Evolutionary conservation across 192 early-diverging fungal genomes (phyloP).

Genomic region (Pilobolus umbonatus): DNA sequence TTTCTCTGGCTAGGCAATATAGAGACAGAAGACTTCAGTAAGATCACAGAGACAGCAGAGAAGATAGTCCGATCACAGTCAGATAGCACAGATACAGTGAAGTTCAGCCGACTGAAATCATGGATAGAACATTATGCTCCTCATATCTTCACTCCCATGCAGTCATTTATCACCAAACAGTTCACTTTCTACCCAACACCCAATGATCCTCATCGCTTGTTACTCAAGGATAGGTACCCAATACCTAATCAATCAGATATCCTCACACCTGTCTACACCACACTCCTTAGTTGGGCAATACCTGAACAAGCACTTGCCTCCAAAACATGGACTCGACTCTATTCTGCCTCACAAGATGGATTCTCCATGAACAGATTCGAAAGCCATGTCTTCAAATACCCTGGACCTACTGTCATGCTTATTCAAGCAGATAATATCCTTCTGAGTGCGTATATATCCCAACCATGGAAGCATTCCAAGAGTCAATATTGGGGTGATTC

Average conservation of each 20-base stretch:
- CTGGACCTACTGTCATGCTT: constrained; percentile 45
- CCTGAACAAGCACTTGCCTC: constrained; percentile 23
- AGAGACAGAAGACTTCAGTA: no score
- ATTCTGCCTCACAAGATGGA: constrained; percentile 44
- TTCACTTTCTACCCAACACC: constrained; percentile 36
- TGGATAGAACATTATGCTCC: constrained; percentile 38
- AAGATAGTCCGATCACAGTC: background rate
- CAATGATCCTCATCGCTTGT: background rate
- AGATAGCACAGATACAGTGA: no score
- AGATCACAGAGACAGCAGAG: no score
- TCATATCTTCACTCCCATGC: constrained; percentile 36
- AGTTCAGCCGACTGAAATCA: no score
- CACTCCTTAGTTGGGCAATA: constrained; percentile 42
- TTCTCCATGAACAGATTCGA: constrained; percentile 56
- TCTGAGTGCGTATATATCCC: constrained; percentile 44
- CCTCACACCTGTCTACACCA: constrained; percentile 32
- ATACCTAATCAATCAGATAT: constrained; percentile 23
- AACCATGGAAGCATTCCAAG: constrained; percentile 49
- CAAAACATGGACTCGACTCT: constrained; percentile 37
- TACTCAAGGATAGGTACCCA: constrained; percentile 17
- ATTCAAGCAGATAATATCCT: constrained; percentile 30
- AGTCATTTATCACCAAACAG: constrained; percentile 39
- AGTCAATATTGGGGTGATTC: constrained; percentile 41
- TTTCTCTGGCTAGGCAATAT: constrained; percentile 27
- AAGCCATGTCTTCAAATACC: constrained; percentile 52